A percentile compares a stretch with the other conserved stretches of the same genome.
phyloP scores from a whole-genome alignment of 106 monocot genomes.

The Gastrodia elata region DNA sequence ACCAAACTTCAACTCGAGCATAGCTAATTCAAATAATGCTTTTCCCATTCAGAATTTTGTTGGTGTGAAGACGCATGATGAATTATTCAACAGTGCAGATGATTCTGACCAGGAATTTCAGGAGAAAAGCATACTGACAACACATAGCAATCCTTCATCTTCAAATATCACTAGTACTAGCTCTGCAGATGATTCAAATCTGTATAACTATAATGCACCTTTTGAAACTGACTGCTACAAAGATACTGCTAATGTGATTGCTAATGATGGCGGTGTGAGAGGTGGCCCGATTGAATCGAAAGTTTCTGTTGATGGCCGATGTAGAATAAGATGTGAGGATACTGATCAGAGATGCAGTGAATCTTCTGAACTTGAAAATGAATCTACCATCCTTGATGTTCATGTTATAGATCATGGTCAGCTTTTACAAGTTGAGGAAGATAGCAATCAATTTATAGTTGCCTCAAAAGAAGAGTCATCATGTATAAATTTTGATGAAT shows the following conservation, averaged over 20 bases:
- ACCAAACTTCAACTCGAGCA: neutral
- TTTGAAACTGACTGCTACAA: neutral
- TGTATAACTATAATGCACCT: neutral
- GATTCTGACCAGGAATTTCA: neutral
- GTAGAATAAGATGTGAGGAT: neutral
- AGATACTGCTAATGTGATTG: neutral
- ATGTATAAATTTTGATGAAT: slow-evolving; percentile 6
- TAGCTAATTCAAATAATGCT: neutral
- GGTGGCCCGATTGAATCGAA: neutral
- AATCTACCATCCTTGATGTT: slow-evolving; percentile 42
- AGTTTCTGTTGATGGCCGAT: neutral
- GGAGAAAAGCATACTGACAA: slow-evolving; percentile 7
- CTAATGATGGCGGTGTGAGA: neutral
- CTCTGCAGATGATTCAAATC: neutral
- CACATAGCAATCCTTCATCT: neutral
- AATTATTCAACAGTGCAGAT: neutral
- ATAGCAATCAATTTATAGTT: slow-evolving; percentile 6
- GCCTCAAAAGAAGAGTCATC: slow-evolving; percentile 4
- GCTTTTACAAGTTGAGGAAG: slow-evolving; percentile 1
- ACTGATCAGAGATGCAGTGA: slow-evolving; percentile 4
- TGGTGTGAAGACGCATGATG: neutral
- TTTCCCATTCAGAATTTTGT: neutral
- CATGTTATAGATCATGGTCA: slow-evolving; percentile 49
- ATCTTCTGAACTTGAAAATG: slow-evolving; percentile 19
- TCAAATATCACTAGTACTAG: neutral